phyloP scores from a whole-genome alignment of 2,329 filamentous ascomycete species.

The Colletotrichum lupini region DNA sequence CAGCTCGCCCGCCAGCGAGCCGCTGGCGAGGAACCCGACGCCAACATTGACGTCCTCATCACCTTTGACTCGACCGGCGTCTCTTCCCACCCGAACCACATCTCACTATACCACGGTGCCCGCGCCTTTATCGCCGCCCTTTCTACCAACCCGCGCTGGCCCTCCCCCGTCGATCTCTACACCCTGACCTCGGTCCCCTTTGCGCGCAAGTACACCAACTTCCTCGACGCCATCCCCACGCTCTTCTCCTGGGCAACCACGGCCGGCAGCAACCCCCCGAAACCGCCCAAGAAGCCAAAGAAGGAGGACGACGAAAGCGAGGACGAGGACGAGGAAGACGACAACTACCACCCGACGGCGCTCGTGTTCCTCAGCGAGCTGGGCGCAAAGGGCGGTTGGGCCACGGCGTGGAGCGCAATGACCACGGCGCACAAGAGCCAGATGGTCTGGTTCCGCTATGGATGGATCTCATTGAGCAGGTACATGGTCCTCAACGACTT shows the following conservation, averaged over 20 bases:
- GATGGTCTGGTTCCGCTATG: constrained; percentile 98
- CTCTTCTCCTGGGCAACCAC: constrained; percentile 66
- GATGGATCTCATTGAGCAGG: constrained; percentile 89
- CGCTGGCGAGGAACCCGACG: constrained; percentile 50
- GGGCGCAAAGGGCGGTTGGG: constrained; percentile 64
- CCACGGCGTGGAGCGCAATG: constrained; percentile 84
- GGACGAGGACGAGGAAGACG: constrained; percentile 39
- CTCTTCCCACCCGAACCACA: constrained; percentile 93
- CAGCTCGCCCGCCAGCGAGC: constrained; percentile 56
- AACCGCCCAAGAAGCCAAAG: constrained; percentile 25
- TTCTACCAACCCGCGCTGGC: constrained; percentile 70
- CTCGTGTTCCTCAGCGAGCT: constrained; percentile 80
- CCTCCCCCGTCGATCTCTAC: constrained; percentile 84
- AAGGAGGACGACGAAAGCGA: constrained; percentile 42
- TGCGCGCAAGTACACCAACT: constrained; percentile 81
- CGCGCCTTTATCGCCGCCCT: constrained; percentile 76
- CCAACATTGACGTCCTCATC: constrained; percentile 81
- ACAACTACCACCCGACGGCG: constrained; percentile 62
- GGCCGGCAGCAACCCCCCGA: constrained; percentile 39
- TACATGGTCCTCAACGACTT: constrained; percentile 98
- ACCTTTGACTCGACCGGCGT: constrained; percentile 90
- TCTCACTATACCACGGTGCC: constrained; percentile 86
- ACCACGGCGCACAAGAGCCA: constrained; percentile 90
- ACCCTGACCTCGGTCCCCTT: constrained; percentile 80
- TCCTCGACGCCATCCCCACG: constrained; percentile 82